Base-by-base conservation (phyloP, 345 rosid genomes). In the Lepidium sativum region DNA sequence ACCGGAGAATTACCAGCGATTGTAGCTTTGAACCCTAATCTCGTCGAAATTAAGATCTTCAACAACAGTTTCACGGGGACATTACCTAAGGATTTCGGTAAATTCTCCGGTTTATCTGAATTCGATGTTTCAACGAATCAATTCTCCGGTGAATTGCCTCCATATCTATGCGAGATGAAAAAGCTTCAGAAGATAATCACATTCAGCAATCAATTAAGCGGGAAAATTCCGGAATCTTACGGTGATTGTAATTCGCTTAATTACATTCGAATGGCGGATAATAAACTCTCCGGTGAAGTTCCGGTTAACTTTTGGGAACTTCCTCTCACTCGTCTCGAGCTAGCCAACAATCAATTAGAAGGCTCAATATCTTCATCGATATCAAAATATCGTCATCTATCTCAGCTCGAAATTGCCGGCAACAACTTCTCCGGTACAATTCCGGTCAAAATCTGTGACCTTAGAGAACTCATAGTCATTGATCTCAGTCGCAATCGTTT, bases 21-120 rank as follows among this genome's bases (percentile, higher is more conserved):
- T 16, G 38, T 89, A 40, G 84, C 86, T 40, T 10, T 65, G 9
- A 89, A 84, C 60, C 84, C 80, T 1, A 75, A 78, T 59, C 72
- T 89, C 27, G 17, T 6, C 48, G 65, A 71, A 13, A 73, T 89
- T 20, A 82, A 79, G 53, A 80, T 89, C 78, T 89, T 83, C 79
- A 85, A 86, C 75, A 89, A 89, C 83, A 84, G 83, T 60, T 89
- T 89, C 34, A 70, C 77, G 0, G 97, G 97, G 6, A 77, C 16
- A 0, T 76, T 89, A 20, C 95, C 95, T 1, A 16, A 39, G 7
- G 68, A 77, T 67, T 66, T 89, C 2, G 97, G 97, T 2, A 77
- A 58, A 68, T 71, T 74, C 65, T 82, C 88, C 1, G 75, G 31
- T 9, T 38, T 89, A 32, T 44, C 15, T 10, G 77, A 75, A n/a